These are phyloP conservation scores for Cercospora sojina DNA, from an alignment of 2,329 filamentous ascomycete genomes.

Conservation along the genomic window DNA sequence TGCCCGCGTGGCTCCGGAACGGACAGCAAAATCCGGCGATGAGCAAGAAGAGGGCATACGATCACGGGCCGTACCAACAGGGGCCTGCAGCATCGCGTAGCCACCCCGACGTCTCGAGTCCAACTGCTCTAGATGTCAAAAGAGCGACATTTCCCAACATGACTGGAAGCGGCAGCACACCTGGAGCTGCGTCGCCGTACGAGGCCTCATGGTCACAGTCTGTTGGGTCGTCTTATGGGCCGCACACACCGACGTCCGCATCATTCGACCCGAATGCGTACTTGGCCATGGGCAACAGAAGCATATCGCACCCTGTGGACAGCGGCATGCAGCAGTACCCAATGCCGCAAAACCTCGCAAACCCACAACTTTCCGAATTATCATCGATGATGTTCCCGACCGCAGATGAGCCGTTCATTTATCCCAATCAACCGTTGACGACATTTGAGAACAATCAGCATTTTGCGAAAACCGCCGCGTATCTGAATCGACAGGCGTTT, in stretches of 20 bases:
- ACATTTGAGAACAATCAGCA: conserved; percentile 50
- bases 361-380: conserved; percentile 62
- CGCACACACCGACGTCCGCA: conserved; percentile 29
- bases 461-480: conserved; percentile 34
- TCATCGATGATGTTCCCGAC: conserved; percentile 78
- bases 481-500: conserved; percentile 19
- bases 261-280: conserved; percentile 25
- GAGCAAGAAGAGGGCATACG: conserved; percentile 51
- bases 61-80: conserved; percentile 21
- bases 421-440: conserved; percentile 73
- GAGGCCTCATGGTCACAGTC: conserved; percentile 30
- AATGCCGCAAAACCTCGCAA: conserved; percentile 35
- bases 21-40: conserved; percentile 44
- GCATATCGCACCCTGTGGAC: conserved; percentile 23
- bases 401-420: conserved; percentile 69
- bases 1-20: conserved; percentile 61
- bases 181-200: conserved; percentile 19
- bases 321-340: conserved; percentile 27
- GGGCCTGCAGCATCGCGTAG: conserved; percentile 28
- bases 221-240: conserved; percentile 29
- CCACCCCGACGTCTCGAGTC: conserved; percentile 31
- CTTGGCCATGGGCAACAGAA: conserved; percentile 20
- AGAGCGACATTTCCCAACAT: conserved; percentile 34
- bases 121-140: conserved; percentile 17
- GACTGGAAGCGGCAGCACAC: conserved; percentile 10